A percentile compares a stretch with the other conserved stretches of the same genome.
These are phyloP conservation scores for Solanum bulbocastanum DNA, from an alignment of 257 asterid genomes.

Conservation along the genomic window DNA sequence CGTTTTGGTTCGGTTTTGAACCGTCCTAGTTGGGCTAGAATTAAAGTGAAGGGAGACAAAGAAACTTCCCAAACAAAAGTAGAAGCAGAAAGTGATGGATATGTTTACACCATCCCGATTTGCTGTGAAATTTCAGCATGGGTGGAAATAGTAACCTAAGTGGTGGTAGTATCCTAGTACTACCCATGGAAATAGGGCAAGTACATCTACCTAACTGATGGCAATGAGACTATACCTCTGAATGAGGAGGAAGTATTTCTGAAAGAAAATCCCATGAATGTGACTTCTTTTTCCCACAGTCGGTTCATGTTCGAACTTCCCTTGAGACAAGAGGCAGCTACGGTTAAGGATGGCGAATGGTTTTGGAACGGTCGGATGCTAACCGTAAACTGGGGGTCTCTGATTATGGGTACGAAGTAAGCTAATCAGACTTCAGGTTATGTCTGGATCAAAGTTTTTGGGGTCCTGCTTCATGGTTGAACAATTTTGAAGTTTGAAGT, in stretches of 20 bases:
- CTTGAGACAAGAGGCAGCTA: background rate
- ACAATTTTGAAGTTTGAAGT: background rate
- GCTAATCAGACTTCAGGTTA: background rate
- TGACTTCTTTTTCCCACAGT: background rate
- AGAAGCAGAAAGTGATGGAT: background rate
- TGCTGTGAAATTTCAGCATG: background rate
- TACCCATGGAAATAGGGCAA: background rate
- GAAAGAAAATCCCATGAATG: too few species aligned
- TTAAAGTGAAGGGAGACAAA: background rate
- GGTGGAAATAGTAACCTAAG: background rate
- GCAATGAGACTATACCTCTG: background rate
- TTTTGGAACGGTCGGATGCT: background rate
- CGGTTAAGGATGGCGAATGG: background rate
- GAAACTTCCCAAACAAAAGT: background rate
- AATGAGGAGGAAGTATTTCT: background rate
- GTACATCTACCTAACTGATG: background rate
- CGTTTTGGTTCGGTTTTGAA: background rate
- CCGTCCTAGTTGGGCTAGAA: background rate
- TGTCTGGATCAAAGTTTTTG: background rate
- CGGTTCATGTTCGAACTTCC: background rate
- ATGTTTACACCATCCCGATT: background rate
- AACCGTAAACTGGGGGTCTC: background rate
- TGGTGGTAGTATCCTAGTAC: background rate
- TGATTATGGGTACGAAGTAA: background rate
- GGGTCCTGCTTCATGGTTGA: background rate